Percentiles rank a stretch among this genome's conserved stretches.
Evolutionary conservation across 345 rosid genomes (phyloP).

Genomic region (Populus davidiana): DNA sequence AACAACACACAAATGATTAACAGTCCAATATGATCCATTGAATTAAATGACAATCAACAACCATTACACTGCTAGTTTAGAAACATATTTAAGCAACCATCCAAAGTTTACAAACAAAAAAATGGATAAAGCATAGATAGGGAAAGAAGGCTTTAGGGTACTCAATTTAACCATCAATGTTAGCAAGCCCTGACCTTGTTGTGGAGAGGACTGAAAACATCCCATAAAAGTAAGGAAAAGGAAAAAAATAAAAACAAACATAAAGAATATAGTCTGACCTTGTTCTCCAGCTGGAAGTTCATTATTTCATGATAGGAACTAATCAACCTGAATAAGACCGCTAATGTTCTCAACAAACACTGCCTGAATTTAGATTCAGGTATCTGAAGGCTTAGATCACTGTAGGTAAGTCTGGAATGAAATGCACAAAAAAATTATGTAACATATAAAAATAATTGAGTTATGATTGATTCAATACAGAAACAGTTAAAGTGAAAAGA

Average conservation of each 20-base stretch:
- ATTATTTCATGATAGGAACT: conserved; percentile 86
- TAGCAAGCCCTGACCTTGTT: not conserved
- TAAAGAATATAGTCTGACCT: conserved; percentile 43
- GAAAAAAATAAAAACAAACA: not conserved
- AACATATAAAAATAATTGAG: conserved; percentile 11
- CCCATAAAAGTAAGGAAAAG: not conserved
- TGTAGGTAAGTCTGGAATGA: conserved; percentile 86
- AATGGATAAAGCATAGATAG: not conserved
- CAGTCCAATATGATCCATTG: not conserved
- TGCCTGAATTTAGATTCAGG: conserved; percentile 95
- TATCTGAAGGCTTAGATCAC: conserved; percentile 91
- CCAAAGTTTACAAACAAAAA: not conserved
- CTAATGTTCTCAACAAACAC: conserved; percentile 82
- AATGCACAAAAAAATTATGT: conserved; percentile 21
- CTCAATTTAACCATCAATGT: not conserved
- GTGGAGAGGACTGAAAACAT: not conserved
- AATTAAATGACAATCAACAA: not conserved
- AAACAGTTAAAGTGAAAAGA: conserved; percentile 22
- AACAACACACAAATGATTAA: not conserved
- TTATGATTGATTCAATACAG: not conserved
- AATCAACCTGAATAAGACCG: conserved; percentile 76
- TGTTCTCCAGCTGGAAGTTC: conserved; percentile 62
- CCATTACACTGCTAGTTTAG: not conserved
- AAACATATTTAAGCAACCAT: not conserved
- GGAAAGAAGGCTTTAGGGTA: too few species aligned